phyloP scores from a whole-genome alignment of 2,329 filamentous ascomycete genomes.

The Neofusicoccum laricinum region DNA sequence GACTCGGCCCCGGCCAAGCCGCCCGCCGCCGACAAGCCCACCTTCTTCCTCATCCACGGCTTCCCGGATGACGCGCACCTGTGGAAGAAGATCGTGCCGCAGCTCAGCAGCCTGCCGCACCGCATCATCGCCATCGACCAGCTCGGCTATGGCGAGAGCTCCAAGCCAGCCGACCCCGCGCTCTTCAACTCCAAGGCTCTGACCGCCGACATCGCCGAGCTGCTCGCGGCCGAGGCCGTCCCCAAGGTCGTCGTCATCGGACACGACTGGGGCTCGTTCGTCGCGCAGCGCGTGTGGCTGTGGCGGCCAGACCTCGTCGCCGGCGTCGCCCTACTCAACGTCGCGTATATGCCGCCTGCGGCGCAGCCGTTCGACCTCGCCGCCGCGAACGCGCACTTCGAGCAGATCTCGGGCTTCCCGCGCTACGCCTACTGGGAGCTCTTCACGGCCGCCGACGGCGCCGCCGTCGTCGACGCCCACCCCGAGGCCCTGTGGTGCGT shows the following conservation, averaged over 20 bases:
- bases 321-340: constrained; percentile 44
- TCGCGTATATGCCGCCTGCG: constrained; percentile 40
- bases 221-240: constrained; percentile 25
- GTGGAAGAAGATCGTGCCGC: constrained; percentile 43
- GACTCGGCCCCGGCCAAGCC: constrained; percentile 16
- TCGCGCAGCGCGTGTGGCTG: constrained; percentile 43
- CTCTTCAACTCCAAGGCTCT: constrained; percentile 25
- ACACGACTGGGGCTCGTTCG: constrained; percentile 49
- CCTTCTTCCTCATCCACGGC: constrained; percentile 45
- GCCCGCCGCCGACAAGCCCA: neutral
- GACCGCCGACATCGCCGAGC: constrained; percentile 26
- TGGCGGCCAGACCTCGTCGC: constrained; percentile 40
- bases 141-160: constrained; percentile 38
- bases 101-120: constrained; percentile 40
- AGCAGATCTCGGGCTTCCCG: constrained; percentile 37
- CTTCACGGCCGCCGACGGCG: constrained; percentile 40
- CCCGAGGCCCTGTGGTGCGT: constrained; percentile 38
- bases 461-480: constrained; percentile 37
- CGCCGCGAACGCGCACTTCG: constrained; percentile 28
- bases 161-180: constrained; percentile 28
- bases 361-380: constrained; percentile 37
- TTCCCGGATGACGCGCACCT: constrained; percentile 48
- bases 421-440: constrained; percentile 47
- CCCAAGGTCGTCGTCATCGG: constrained; percentile 33
- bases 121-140: constrained; percentile 39